Conservation (phyloP, 2,329 filamentous ascomycete species). For the Trichoderma semiorbis region DNA sequence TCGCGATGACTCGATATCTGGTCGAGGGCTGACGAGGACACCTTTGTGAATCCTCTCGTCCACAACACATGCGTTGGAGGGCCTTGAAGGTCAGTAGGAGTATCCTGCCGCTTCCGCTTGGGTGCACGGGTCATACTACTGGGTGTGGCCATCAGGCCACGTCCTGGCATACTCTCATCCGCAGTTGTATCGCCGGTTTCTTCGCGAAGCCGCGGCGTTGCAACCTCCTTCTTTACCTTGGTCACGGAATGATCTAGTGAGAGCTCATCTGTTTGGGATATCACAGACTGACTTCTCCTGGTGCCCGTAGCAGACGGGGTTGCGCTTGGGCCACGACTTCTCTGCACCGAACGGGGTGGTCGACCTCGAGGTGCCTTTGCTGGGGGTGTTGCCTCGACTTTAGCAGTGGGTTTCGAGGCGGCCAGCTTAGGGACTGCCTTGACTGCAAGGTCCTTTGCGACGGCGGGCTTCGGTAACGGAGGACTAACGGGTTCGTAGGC, state of each 20-base stretch:
- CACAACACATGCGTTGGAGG: conserved; percentile 68
- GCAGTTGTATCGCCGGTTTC: conserved; percentile 55
- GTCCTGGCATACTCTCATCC: conserved; percentile 48
- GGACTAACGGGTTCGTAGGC: conserved; percentile 59
- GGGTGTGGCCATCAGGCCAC: conserved; percentile 37
- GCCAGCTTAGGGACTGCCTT: conserved; percentile 32
- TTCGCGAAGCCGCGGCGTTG: conserved; percentile 52
- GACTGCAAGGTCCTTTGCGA: conserved; percentile 27
- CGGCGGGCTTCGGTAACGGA: conserved; percentile 39
- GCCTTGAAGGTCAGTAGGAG: conserved; percentile 44
- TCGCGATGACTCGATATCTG: conserved; percentile 74
- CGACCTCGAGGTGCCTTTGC: conserved; percentile 32
- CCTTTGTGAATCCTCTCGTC: conserved; percentile 71
- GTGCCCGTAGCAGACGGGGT: conserved; percentile 36
- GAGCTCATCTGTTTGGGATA: conserved; percentile 47
- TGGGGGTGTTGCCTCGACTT: conserved; percentile 23
- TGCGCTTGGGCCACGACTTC: conserved; percentile 32
- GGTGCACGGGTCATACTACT: conserved; percentile 37
- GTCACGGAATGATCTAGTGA: conserved; percentile 42
- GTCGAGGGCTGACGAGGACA: conserved; percentile 69
- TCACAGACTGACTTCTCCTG: conserved; percentile 44
- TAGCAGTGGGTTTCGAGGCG: conserved; percentile 29
- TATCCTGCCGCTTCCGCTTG: conserved; percentile 58
- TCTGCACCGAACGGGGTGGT: conserved; percentile 36
- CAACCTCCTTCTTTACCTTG: conserved; percentile 58